A percentile compares a stretch with the other conserved stretches of the same genome.
These are phyloP conservation scores for Chaetomium globosum DNA, from an alignment of 2,329 filamentous ascomycete species.

Conservation along the genomic window DNA sequence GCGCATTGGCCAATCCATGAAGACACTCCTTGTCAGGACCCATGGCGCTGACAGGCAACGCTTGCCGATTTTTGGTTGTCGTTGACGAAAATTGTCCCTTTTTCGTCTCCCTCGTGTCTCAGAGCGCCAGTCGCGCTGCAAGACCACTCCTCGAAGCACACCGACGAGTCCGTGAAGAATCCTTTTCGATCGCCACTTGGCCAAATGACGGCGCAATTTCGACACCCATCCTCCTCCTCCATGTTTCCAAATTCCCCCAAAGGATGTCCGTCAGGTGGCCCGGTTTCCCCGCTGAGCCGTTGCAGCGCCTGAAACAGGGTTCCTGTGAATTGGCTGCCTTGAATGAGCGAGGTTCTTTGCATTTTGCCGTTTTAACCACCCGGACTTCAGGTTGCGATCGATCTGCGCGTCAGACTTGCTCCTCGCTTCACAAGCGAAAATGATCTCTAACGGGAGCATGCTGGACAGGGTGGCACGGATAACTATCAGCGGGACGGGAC, in stretches of 20 bases:
- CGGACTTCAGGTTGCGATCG: slow-evolving; percentile 20
- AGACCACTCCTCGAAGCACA: neutral
- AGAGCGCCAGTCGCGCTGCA: neutral
- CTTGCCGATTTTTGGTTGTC: neutral
- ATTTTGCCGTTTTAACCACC: slow-evolving; percentile 32
- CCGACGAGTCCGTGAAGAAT: neutral
- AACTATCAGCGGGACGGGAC: neutral
- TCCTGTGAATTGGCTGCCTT: slow-evolving; percentile 22
- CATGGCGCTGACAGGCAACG: neutral
- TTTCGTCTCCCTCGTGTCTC: neutral
- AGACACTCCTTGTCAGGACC: neutral
- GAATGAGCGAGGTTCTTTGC: slow-evolving; percentile 9
- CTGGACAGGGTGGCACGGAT: neutral
- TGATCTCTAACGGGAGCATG: neutral
- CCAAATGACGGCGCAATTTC: slow-evolving; percentile 3
- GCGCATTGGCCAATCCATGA: slow-evolving; percentile 11
- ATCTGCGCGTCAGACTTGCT: slow-evolving; percentile 15
- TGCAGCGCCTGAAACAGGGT: slow-evolving; percentile 4
- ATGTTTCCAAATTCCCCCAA: neutral
- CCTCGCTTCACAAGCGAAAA: neutral
- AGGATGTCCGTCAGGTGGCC: slow-evolving; percentile 5
- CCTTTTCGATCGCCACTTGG: neutral
- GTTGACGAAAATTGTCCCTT: neutral
- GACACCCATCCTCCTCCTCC: neutral
- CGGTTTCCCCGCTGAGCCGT: slow-evolving; percentile 6